Evolutionary conservation across 176 grass and related monocot species (phyloP).

Genomic region (Raddia distichophylla): DNA sequence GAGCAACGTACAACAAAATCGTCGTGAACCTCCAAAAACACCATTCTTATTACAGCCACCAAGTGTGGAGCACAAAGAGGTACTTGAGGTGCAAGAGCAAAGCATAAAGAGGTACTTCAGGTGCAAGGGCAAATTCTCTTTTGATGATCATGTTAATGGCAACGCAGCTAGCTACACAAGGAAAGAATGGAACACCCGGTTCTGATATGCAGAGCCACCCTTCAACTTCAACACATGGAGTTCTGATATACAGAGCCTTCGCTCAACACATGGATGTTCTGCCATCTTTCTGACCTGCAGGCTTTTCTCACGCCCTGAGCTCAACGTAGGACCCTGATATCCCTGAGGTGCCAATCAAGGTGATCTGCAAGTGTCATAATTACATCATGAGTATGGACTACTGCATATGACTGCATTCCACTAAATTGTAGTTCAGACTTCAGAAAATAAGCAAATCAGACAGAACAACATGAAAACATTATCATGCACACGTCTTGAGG

Average conservation of each 20-base stretch:
- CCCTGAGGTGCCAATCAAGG: slow-evolving; percentile 87
- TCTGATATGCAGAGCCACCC: slow-evolving; percentile 14
- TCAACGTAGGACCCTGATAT: slow-evolving; percentile 97
- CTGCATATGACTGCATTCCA: not conserved
- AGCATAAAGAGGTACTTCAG: not conserved
- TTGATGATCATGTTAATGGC: slow-evolving; percentile 38
- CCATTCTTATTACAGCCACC: slow-evolving; percentile 41
- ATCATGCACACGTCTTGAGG: not conserved
- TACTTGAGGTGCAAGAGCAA: not conserved
- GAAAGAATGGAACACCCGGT: not conserved
- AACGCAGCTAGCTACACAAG: slow-evolving; percentile 31
- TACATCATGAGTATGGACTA: not conserved
- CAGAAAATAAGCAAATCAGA: not conserved
- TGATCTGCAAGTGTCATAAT: slow-evolving; percentile 58
- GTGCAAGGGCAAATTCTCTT: not conserved
- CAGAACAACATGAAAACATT: not conserved
- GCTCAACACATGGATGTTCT: slow-evolving; percentile 9
- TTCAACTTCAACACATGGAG: slow-evolving; percentile 13
- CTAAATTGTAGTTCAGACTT: not conserved
- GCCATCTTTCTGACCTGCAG: not conserved
- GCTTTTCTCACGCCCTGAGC: slow-evolving; percentile 65
- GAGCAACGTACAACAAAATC: slow-evolving; percentile 7
- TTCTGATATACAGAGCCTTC: slow-evolving; percentile 24
- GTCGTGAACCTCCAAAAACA: not conserved
- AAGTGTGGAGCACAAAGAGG: not conserved